phyloP scores from a whole-genome alignment of 331 rosid genomes.

The Telfairia occidentalis region DNA sequence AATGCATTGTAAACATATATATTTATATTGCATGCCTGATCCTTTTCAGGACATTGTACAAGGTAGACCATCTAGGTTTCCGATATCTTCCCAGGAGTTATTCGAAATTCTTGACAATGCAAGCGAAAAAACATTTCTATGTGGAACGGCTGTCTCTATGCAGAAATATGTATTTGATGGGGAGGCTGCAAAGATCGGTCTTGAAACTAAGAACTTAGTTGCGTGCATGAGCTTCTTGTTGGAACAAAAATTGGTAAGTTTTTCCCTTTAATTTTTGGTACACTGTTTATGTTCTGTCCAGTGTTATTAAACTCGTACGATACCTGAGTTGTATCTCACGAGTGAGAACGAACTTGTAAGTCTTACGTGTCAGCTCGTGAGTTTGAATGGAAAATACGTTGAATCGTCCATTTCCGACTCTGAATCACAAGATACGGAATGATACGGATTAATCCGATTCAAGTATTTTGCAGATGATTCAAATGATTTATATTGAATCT shows the following conservation, averaged over 20 bases:
- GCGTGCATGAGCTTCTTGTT: slow-evolving; percentile 76
- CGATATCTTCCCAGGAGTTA: slow-evolving; percentile 52
- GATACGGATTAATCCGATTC: too few species aligned
- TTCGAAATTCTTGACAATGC: slow-evolving; percentile 66
- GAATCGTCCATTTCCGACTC: too few species aligned
- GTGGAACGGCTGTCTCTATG: slow-evolving; percentile 55
- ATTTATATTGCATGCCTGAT: slow-evolving; percentile 1
- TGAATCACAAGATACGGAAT: too few species aligned
- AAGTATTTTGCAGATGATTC: too few species aligned
- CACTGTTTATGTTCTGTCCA: not conserved
- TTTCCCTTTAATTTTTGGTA: slow-evolving; percentile 4
- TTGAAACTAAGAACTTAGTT: slow-evolving; percentile 62
- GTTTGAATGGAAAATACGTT: too few species aligned
- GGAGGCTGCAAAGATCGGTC: slow-evolving; percentile 60
- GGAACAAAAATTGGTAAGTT: slow-evolving; percentile 61
- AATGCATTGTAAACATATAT: not conserved
- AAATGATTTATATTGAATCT: too few species aligned
- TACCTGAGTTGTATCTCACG: too few species aligned
- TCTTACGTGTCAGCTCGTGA: too few species aligned
- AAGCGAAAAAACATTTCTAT: slow-evolving; percentile 65
- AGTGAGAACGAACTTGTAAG: too few species aligned
- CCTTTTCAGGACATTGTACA: slow-evolving; percentile 60
- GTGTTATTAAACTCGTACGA: too few species aligned
- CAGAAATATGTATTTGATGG: slow-evolving; percentile 59
- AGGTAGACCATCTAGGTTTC: slow-evolving; percentile 45